Percentiles rank a stretch among this genome's conserved stretches.
Conservation (phyloP, 495 filamentous ascomycete species). For the Cryomyces antarcticus region DNA sequence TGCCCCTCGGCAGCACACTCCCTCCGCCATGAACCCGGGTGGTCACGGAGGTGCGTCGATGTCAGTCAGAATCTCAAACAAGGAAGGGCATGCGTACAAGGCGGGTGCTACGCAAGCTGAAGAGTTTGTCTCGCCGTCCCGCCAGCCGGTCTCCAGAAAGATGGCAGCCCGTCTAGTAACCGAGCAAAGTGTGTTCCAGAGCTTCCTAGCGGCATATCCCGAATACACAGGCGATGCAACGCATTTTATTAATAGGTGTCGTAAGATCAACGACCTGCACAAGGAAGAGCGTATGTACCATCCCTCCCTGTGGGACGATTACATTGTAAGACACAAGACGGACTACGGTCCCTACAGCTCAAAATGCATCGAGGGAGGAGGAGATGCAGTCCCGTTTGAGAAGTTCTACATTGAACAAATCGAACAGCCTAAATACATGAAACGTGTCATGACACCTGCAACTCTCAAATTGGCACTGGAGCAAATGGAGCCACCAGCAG, state of each 20-base stretch:
- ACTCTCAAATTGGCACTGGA: neutral
- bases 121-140: too few species aligned
- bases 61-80: too few species aligned
- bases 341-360: constrained; percentile 9
- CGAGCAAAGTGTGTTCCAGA: constrained; percentile 5
- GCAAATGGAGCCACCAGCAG: too few species aligned
- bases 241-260: constrained; percentile 10
- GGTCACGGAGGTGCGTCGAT: too few species aligned
- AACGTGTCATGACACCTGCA: constrained; percentile 2
- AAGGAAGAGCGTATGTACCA: constrained; percentile 7
- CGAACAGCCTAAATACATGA: constrained; percentile 3
- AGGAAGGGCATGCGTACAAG: constrained; percentile 8
- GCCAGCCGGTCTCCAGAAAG: too few species aligned
- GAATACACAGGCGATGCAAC: constrained; percentile 9
- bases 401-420: constrained; percentile 10
- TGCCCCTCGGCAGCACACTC: too few species aligned
- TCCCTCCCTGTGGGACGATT: constrained; percentile 17
- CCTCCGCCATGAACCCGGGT: too few species aligned
- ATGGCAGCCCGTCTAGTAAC: neutral
- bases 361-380: constrained; percentile 1
- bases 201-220: constrained; percentile 10
- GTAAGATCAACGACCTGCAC: constrained; percentile 7
- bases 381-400: constrained; percentile 6
- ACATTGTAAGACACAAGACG: constrained; percentile 8
- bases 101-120: constrained; percentile 3